Evolutionary conservation across 2,329 filamentous ascomycete species (phyloP).

Genomic region (Ceratocystis alfenasii): DNA sequence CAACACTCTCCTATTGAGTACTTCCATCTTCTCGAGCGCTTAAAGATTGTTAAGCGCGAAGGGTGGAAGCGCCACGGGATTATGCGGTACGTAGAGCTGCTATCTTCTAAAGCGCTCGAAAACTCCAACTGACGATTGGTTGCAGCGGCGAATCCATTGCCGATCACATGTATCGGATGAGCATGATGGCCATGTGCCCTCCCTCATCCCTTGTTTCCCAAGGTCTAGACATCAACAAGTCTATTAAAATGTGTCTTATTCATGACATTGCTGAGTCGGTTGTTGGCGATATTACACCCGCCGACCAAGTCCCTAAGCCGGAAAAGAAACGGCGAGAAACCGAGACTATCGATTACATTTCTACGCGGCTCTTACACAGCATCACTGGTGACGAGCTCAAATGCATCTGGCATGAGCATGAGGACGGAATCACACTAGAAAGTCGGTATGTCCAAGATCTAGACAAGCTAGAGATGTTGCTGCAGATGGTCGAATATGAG

Average conservation of each 20-base stretch:
- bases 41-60: conserved; percentile 94
- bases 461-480: conserved; percentile 87
- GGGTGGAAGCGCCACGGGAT: conserved; percentile 90
- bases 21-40: conserved; percentile 84
- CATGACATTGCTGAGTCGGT: conserved; percentile 96
- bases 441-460: conserved; percentile 89
- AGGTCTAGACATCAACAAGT: conserved; percentile 62
- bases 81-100: conserved; percentile 32
- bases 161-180: conserved; percentile 99
- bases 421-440: conserved; percentile 72
- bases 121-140: background rate
- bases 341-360: conserved; percentile 85
- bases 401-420: conserved; percentile 87
- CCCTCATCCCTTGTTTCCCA: conserved; percentile 57
- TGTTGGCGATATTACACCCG: conserved; percentile 95
- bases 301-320: conserved; percentile 71
- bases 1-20: conserved; percentile 65
- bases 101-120: background rate
- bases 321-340: conserved; percentile 85
- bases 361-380: conserved; percentile 62
- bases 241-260: conserved; percentile 88
- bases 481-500: conserved; percentile 98
- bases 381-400: conserved; percentile 57
- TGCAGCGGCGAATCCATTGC: conserved; percentile 73
- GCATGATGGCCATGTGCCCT: conserved; percentile 84